phyloP scores from a whole-genome alignment of 140 eudicot genomes.

The Erigeron philadelphicus region DNA sequence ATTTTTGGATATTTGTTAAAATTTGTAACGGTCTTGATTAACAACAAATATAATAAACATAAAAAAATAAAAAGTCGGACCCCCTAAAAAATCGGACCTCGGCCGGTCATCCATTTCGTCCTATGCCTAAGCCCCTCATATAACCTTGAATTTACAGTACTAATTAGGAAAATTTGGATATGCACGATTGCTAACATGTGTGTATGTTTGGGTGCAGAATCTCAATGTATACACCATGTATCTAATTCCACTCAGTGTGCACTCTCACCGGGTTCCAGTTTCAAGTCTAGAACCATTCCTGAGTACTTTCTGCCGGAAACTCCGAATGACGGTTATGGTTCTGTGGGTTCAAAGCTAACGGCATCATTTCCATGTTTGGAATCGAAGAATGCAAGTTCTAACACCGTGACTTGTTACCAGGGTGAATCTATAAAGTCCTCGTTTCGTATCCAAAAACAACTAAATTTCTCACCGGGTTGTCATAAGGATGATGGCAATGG shows the following conservation, averaged over 20 bases:
- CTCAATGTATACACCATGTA: neutral
- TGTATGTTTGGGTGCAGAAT: constrained; percentile 25
- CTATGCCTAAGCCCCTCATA: too few species aligned
- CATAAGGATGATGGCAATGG: constrained; percentile 10
- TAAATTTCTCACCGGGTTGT: constrained; percentile 14
- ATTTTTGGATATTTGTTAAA: too few species aligned
- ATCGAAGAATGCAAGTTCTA: constrained; percentile 10
- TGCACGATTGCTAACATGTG: constrained; percentile 18
- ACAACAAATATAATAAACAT: too few species aligned
- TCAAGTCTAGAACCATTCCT: constrained; percentile 17
- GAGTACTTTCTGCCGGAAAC: constrained; percentile 22
- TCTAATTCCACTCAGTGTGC: constrained; percentile 17
- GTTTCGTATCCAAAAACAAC: constrained; percentile 17
- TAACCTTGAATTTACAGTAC: neutral
- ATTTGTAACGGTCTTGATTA: too few species aligned
- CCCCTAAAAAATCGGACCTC: too few species aligned
- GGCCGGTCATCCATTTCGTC: too few species aligned
- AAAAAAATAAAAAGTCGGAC: too few species aligned
- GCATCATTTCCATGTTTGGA: neutral
- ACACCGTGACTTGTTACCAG: constrained; percentile 9
- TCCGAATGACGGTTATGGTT: constrained; percentile 21
- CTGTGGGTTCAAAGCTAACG: constrained; percentile 19
- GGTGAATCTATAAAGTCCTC: constrained; percentile 15
- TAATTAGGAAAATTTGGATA: neutral
- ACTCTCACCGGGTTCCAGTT: constrained; percentile 17